phyloP scores from a whole-genome alignment of 106 monocot species.

The Phalaenopsis equestris region DNA sequence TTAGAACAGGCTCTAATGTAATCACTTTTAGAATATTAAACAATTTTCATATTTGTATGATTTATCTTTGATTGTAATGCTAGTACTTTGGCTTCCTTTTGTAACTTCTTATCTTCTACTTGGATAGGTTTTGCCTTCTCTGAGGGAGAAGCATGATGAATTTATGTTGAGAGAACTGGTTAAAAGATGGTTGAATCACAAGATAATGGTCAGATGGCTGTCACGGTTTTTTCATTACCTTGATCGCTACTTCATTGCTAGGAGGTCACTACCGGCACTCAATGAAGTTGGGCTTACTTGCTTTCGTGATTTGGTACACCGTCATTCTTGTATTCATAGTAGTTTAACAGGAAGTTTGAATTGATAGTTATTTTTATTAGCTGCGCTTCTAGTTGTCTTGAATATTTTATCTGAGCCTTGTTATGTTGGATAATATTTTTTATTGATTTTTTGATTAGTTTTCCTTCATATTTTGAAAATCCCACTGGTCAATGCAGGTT shows the following conservation, averaged over 20 bases:
- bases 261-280: constrained; percentile 51
- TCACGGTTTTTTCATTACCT: constrained; percentile 64
- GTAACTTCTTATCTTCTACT: constrained; percentile 5
- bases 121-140: constrained; percentile 51
- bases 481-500: constrained; percentile 23
- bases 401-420: not conserved
- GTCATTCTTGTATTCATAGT: not conserved
- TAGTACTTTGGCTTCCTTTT: not conserved
- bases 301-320: constrained; percentile 51
- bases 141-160: constrained; percentile 71
- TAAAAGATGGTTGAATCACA: constrained; percentile 65
- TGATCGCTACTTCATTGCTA: constrained; percentile 57
- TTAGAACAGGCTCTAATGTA: no score
- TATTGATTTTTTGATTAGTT: not conserved
- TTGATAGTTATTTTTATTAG: not conserved
- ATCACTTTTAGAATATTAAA: no score
- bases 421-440: not conserved
- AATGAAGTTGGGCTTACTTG: constrained; percentile 56
- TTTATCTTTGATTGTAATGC: not conserved
- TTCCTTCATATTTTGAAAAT: not conserved
- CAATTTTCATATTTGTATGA: not conserved
- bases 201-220: constrained; percentile 74
- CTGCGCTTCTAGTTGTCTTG: not conserved
- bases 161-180: constrained; percentile 72
- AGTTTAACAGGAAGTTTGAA: not conserved